Evolutionary conservation across 164 flowering plant species (phyloP).

Genomic region (Vitis amurensis): DNA sequence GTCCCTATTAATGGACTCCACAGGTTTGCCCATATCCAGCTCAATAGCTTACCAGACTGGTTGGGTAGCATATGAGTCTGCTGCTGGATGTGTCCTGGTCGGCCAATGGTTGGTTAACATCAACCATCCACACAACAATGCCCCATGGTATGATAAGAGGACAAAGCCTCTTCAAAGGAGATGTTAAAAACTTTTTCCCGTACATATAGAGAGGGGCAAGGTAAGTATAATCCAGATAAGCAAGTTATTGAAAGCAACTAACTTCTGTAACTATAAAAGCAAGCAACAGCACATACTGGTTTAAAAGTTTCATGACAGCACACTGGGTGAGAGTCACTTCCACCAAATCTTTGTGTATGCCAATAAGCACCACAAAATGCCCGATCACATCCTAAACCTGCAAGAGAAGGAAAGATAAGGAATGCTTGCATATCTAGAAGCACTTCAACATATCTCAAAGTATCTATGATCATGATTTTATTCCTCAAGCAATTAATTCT

Average conservation of each 20-base stretch:
- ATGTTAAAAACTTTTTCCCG: too few relatives aligned
- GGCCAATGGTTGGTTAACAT: too few relatives aligned
- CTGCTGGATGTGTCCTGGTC: too few relatives aligned
- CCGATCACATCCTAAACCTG: constrained; percentile 95
- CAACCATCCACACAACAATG: too few relatives aligned
- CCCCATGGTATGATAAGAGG: too few relatives aligned
- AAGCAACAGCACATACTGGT: constrained; percentile 52
- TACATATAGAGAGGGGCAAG: neutral
- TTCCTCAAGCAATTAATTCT: neutral
- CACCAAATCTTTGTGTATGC: constrained; percentile 45
- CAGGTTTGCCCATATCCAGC: too few relatives aligned
- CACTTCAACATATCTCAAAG: neutral
- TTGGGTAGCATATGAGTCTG: too few relatives aligned
- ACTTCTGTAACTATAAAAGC: neutral
- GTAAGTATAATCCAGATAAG: neutral
- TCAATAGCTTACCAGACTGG: too few relatives aligned
- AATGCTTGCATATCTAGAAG: neutral
- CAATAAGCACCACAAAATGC: constrained; percentile 93
- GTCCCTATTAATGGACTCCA: too few relatives aligned
- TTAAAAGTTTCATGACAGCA: constrained; percentile 61
- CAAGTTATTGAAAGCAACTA: neutral
- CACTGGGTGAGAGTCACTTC: constrained; percentile 31
- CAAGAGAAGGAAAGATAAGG: constrained; percentile 7
- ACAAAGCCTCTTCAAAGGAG: too few relatives aligned
- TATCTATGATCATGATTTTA: too few relatives aligned